Conservation (phyloP, 2,329 filamentous ascomycete species). For the Sporothrix luriei region DNA sequence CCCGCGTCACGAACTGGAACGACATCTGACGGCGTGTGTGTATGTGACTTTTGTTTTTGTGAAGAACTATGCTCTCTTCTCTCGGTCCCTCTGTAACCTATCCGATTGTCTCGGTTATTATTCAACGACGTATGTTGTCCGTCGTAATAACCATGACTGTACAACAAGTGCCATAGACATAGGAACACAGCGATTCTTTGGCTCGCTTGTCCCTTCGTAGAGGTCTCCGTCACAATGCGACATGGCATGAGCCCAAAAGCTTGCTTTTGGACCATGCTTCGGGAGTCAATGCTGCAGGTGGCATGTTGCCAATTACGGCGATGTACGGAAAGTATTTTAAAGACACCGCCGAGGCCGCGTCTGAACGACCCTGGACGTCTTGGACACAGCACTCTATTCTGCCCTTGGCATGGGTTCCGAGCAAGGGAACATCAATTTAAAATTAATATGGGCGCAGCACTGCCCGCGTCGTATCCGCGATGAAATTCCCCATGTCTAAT, state of each 20-base stretch:
- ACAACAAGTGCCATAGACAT: too few relatives aligned
- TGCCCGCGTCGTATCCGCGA: conserved; percentile 21
- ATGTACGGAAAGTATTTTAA: too few relatives aligned
- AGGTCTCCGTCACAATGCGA: conserved; percentile 14
- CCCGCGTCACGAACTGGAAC: too few relatives aligned
- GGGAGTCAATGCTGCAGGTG: neutral
- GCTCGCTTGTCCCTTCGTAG: neutral
- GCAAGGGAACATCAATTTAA: conserved; percentile 18
- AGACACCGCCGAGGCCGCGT: neutral
- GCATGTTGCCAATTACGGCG: conserved; percentile 16
- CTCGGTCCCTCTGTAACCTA: neutral
- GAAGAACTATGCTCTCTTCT: neutral
- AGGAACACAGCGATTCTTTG: too few relatives aligned
- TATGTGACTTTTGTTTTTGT: too few relatives aligned
- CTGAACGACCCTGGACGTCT: neutral
- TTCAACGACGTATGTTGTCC: neutral
- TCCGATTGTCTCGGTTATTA: neutral
- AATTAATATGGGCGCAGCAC: conserved; percentile 21
- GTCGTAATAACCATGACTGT: too few relatives aligned
- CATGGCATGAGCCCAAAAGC: conserved; percentile 9
- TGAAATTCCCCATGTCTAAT: neutral
- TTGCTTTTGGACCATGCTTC: neutral
- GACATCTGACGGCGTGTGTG: too few relatives aligned
- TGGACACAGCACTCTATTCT: neutral
- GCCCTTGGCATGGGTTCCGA: conserved; percentile 9